These are phyloP conservation scores for Coemansia sp. DNA, from an alignment of 192 early-diverging fungal genomes.

Conservation along the genomic window DNA sequence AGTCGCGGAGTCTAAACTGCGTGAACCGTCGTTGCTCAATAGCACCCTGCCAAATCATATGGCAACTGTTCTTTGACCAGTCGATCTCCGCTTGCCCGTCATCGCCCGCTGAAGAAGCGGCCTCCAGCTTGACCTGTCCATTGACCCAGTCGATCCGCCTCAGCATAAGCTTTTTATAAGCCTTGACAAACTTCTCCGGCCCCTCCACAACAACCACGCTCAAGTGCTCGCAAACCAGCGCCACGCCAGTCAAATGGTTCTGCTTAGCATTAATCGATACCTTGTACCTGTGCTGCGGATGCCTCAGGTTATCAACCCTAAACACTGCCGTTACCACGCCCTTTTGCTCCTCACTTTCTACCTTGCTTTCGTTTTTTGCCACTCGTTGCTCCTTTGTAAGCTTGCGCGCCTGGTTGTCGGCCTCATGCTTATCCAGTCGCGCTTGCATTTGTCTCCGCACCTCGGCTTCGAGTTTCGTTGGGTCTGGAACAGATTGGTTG, in stretches of 20 bases:
- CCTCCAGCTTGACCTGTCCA: conserved; percentile 47
- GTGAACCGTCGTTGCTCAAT: conserved; percentile 78
- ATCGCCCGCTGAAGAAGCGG: conserved; percentile 24
- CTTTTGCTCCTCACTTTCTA: conserved; percentile 68
- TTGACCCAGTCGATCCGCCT: conserved; percentile 89
- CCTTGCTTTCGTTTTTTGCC: conserved; percentile 77
- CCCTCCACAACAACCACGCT: conserved; percentile 93
- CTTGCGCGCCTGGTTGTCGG: conserved; percentile 81
- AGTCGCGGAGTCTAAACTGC: conserved; percentile 70
- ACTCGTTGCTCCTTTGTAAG: conserved; percentile 85
- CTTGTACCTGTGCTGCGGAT: conserved; percentile 89
- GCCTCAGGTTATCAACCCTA: conserved; percentile 74
- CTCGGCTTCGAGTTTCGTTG: conserved; percentile 89
- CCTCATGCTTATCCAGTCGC: conserved; percentile 78
- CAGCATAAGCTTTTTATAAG: conserved; percentile 97
- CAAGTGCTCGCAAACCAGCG: conserved; percentile 72
- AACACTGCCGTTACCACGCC: conserved; percentile 76
- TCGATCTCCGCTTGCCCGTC: conserved; percentile 23
- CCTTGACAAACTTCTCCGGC: conserved; percentile 82
- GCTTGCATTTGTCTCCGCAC: conserved; percentile 87
- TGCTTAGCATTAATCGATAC: conserved; percentile 90
- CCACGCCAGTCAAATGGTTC: conserved; percentile 79
- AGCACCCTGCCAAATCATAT: conserved; percentile 94
- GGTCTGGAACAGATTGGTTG: conserved; percentile 93
- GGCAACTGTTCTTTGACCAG: conserved; percentile 74